phyloP scores from a whole-genome alignment of 495 filamentous ascomycete genomes.

The Cudoniella acicularis region DNA sequence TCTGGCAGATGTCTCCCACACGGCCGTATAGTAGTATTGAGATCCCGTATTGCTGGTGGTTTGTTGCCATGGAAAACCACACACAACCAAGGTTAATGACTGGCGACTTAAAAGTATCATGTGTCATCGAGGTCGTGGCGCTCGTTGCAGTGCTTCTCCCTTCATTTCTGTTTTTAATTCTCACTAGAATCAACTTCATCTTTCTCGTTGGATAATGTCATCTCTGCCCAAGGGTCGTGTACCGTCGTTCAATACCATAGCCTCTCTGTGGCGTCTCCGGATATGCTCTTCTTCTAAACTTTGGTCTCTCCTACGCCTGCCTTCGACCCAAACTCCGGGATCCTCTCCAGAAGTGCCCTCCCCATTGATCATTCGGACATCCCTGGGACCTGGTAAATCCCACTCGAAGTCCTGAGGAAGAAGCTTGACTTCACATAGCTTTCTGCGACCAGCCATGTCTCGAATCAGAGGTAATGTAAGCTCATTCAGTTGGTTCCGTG shows the following conservation, averaged over 20 bases:
- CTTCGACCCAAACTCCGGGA: conserved; percentile 21
- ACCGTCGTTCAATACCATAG: conserved; percentile 63
- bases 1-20: too few relatives aligned
- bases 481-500: conserved; percentile 42
- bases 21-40: too few relatives aligned
- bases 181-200: conserved; percentile 4
- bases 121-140: too few relatives aligned
- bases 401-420: conserved; percentile 14
- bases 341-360: conserved; percentile 23
- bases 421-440: conserved; percentile 39
- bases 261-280: conserved; percentile 54
- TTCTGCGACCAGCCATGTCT: conserved; percentile 35
- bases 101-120: too few relatives aligned
- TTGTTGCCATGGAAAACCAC: too few relatives aligned
- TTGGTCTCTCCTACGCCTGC: conserved; percentile 40
- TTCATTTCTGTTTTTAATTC: too few relatives aligned
- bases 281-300: conserved; percentile 48
- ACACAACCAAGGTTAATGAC: too few relatives aligned
- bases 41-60: too few relatives aligned
- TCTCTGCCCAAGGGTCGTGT: conserved; percentile 49
- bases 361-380: conserved; percentile 16
- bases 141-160: too few relatives aligned
- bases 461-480: conserved; percentile 36
- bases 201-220: conserved; percentile 50
- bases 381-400: neutral